Conservation (phyloP, 2,329 filamentous ascomycete genomes). For the Fusarium sp. region DNA sequence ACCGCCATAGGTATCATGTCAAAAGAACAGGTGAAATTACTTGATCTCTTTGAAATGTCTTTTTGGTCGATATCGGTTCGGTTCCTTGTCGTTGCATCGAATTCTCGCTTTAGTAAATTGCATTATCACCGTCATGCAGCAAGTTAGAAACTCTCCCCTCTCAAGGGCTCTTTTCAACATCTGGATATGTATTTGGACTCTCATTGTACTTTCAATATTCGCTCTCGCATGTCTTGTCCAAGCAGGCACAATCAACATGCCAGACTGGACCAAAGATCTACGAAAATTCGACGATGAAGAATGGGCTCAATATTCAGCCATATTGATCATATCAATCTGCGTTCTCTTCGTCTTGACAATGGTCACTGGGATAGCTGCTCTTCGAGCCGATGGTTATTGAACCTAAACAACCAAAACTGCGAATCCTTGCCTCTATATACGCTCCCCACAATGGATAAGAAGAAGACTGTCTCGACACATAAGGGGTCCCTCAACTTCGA, state of each 20-base stretch:
- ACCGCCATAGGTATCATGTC: not conserved
- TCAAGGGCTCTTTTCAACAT: not conserved
- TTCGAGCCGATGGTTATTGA: not conserved
- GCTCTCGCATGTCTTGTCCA: constrained; percentile 3
- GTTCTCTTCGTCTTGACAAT: not conserved
- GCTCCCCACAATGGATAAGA: no score
- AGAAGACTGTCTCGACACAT: fast-evolving
- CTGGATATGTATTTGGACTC: constrained; percentile 4
- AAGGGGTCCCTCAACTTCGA: not conserved
- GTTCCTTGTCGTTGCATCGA: not conserved
- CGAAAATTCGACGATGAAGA: constrained; percentile 13
- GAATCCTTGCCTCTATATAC: no score
- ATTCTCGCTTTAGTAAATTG: not conserved
- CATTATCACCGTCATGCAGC: not conserved
- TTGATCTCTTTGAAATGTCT: not conserved
- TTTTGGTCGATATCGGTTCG: fast-evolving
- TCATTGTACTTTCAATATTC: constrained; percentile 10
- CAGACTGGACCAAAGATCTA: constrained; percentile 23
- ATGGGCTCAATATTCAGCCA: constrained; percentile 1
- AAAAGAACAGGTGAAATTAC: not conserved
- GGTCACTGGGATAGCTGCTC: not conserved
- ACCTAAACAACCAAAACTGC: not conserved
- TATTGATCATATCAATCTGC: not conserved
- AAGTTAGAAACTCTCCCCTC: not conserved
- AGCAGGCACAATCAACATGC: not conserved